These are phyloP conservation scores for Drechslera avenae DNA, from an alignment of 2,329 filamentous ascomycete species.

Conservation along the genomic window DNA sequence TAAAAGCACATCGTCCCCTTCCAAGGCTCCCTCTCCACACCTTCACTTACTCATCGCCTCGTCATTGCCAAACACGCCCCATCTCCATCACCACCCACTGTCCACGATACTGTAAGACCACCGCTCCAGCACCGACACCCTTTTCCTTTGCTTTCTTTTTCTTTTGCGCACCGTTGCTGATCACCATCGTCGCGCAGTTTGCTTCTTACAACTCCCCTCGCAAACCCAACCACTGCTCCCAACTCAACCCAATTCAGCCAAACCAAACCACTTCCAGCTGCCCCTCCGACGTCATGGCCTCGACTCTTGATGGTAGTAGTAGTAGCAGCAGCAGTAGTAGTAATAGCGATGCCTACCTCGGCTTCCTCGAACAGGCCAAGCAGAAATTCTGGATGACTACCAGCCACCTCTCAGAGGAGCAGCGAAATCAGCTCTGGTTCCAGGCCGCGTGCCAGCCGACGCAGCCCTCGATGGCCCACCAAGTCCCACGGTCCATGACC, in stretches of 20 bases:
- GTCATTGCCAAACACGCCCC: slow-evolving; percentile 19
- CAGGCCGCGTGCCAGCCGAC: slow-evolving; percentile 29
- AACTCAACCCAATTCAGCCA: too few species aligned
- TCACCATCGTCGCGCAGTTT: slow-evolving; percentile 28
- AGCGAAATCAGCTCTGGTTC: slow-evolving; percentile 45
- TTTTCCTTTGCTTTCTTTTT: slow-evolving; percentile 3
- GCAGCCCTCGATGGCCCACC: slow-evolving; percentile 30
- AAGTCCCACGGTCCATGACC: slow-evolving; percentile 45
- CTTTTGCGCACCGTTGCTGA: slow-evolving; percentile 25
- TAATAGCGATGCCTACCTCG: slow-evolving; percentile 22
- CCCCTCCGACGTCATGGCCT: slow-evolving; percentile 30
- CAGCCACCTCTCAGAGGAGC: slow-evolving; percentile 40
- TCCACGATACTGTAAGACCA: slow-evolving; percentile 19
- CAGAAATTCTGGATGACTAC: slow-evolving; percentile 44
- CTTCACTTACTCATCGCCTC: slow-evolving; percentile 38
- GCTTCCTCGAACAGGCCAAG: slow-evolving; percentile 45
- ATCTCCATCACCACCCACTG: slow-evolving; percentile 5
- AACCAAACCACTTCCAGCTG: not conserved
- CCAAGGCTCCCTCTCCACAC: slow-evolving; percentile 16
- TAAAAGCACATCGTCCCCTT: slow-evolving; percentile 39
- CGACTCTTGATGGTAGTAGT: slow-evolving; percentile 27
- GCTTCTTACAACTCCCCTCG: slow-evolving; percentile 16
- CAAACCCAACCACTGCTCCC: too few species aligned
- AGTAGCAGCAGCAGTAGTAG: slow-evolving; percentile 21
- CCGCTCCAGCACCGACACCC: slow-evolving; percentile 15